phyloP scores from a whole-genome alignment of 805 yeast genomes.

The Torulaspora gathmanii region DNA sequence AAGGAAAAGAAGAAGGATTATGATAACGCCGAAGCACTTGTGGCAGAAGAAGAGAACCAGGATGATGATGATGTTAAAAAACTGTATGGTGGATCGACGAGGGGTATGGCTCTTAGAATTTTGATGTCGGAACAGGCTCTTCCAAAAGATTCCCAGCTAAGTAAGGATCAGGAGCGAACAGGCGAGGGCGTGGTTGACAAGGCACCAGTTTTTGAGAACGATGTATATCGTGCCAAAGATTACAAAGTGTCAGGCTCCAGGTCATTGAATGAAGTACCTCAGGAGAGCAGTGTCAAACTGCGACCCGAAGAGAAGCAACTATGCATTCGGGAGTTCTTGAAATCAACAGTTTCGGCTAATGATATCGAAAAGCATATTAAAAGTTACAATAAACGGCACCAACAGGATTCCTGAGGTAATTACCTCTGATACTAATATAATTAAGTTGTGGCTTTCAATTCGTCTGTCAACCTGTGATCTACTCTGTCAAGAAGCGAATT shows the following conservation, averaged over 20 bases:
- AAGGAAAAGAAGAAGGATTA: conserved; percentile 37
- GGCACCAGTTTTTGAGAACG: conserved; percentile 2
- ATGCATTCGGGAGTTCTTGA: conserved; percentile 7
- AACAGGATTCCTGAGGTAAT: too few relatives aligned
- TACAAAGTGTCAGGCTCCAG: background rate
- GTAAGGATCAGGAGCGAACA: background rate
- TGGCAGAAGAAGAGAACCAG: conserved; percentile 6
- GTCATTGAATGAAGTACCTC: background rate
- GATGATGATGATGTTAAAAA: background rate
- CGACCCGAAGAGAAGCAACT: conserved; percentile 3
- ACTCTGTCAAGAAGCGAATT: background rate
- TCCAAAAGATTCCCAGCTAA: background rate
- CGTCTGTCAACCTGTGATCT: background rate
- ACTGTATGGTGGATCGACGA: background rate
- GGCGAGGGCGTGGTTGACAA: background rate
- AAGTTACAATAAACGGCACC: conserved; percentile 9
- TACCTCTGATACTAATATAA: background rate
- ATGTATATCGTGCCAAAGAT: conserved; percentile 2
- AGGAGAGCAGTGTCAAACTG: conserved; percentile 1
- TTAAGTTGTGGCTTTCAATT: background rate
- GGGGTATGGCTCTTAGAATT: conserved; percentile 9
- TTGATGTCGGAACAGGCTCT: background rate
- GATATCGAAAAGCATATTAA: conserved; percentile 2
- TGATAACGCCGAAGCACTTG: conserved; percentile 16
- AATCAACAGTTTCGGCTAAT: conserved; percentile 5